Percentiles rank a stretch among this genome's conserved stretches.
phyloP scores from a whole-genome alignment of 2,329 filamentous ascomycete species.

The Paradendryphiella salina region DNA sequence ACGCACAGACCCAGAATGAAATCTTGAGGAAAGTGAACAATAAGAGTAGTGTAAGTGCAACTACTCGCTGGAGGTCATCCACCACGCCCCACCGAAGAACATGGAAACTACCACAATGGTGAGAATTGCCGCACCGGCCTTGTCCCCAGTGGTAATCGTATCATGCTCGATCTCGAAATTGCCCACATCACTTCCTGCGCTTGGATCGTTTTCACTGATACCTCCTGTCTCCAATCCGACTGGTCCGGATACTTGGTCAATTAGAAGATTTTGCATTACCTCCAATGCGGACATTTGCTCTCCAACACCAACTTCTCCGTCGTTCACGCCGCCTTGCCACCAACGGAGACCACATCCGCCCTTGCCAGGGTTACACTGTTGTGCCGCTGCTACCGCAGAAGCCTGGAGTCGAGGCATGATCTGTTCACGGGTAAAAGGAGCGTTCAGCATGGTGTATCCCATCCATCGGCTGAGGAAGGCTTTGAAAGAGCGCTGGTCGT shows the following conservation, averaged over 20 bases:
- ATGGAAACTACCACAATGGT: slow-evolving; percentile 61
- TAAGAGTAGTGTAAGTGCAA: neutral
- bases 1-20: neutral
- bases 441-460: slow-evolving; percentile 45
- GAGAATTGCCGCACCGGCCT: slow-evolving; percentile 67
- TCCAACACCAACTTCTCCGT: slow-evolving; percentile 57
- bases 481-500: slow-evolving; percentile 53
- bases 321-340: slow-evolving; percentile 48
- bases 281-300: slow-evolving; percentile 63
- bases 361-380: slow-evolving; percentile 57
- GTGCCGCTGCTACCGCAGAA: slow-evolving; percentile 60
- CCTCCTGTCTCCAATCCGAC: slow-evolving; percentile 58
- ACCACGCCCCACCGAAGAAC: slow-evolving; percentile 58
- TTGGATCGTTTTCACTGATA: slow-evolving; percentile 53
- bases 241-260: slow-evolving; percentile 35
- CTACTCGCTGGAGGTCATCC: slow-evolving; percentile 49
- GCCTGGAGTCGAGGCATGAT: slow-evolving; percentile 57
- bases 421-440: slow-evolving; percentile 38
- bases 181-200: slow-evolving; percentile 40
- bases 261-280: slow-evolving; percentile 55
- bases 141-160: slow-evolving; percentile 61
- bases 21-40: neutral
- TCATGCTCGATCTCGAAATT: slow-evolving; percentile 28
- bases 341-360: slow-evolving; percentile 52
- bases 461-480: slow-evolving; percentile 50